These are phyloP conservation scores for Naganishia vishniacii DNA, from an alignment of 768 basidiomycete genomes.

Conservation along the genomic window DNA sequence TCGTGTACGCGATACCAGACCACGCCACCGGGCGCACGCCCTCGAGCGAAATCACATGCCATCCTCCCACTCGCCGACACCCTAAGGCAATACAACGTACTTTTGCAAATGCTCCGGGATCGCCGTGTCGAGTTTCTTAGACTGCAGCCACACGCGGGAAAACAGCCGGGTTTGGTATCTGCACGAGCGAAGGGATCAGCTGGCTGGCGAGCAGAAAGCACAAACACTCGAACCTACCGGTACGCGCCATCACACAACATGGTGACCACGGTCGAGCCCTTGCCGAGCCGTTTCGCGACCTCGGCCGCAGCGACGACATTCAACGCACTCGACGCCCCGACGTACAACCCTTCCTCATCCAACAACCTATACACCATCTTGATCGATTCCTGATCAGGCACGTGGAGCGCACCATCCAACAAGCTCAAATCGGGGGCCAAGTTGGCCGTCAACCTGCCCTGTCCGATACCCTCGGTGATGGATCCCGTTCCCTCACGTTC, in stretches of 20 bases:
- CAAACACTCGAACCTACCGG: constrained; percentile 53
- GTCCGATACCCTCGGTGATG: constrained; percentile 64
- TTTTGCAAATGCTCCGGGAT: constrained; percentile 81
- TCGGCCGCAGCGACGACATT: constrained; percentile 93
- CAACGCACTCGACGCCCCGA: constrained; percentile 87
- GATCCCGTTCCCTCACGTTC: constrained; percentile 46
- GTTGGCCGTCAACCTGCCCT: constrained; percentile 91
- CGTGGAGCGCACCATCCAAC: constrained; percentile 73
- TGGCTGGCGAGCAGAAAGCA: neutral
- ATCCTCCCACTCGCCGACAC: neutral
- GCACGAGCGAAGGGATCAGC: neutral
- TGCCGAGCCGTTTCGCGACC: constrained; percentile 75
- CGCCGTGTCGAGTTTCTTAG: constrained; percentile 67
- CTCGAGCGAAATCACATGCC: too few species aligned
- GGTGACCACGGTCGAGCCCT: constrained; percentile 76
- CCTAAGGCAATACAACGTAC: constrained; percentile 66
- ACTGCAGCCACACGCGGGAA: constrained; percentile 82
- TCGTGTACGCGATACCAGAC: too few species aligned
- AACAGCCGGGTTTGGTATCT: constrained; percentile 86
- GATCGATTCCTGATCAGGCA: constrained; percentile 83
- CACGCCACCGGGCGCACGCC: too few species aligned
- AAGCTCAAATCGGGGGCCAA: constrained; percentile 72
- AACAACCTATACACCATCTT: constrained; percentile 88
- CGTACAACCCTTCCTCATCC: constrained; percentile 85
- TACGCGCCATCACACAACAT: constrained; percentile 93